Percentiles rank a stretch among this genome's conserved stretches.
phyloP scores from a whole-genome alignment of 345 rosid genomes.

The Populus deltoides region DNA sequence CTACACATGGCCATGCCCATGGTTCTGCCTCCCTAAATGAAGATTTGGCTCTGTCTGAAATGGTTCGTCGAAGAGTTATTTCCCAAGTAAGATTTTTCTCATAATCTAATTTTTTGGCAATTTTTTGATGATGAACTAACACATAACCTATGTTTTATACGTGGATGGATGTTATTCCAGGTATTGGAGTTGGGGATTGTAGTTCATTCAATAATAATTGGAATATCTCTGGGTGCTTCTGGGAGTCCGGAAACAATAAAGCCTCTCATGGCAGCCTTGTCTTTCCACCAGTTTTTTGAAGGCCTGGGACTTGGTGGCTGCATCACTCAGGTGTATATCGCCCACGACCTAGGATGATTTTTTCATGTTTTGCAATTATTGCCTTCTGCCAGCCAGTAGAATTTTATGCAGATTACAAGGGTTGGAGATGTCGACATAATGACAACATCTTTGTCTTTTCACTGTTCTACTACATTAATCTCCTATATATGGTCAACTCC shows the following conservation, averaged over 20 bases:
- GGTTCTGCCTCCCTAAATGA: conserved; percentile 37
- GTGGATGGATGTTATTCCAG: conserved; percentile 16
- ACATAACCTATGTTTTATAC: background rate
- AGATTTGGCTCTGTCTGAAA: conserved; percentile 19
- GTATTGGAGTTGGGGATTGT: conserved; percentile 71
- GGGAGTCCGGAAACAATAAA: conserved; percentile 44
- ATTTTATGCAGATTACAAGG: background rate
- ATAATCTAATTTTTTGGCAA: background rate
- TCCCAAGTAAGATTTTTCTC: conserved; percentile 38
- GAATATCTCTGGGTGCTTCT: conserved; percentile 65
- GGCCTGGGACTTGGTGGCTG: conserved; percentile 86
- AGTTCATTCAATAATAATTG: conserved; percentile 70
- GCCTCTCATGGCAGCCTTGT: conserved; percentile 63
- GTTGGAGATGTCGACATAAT: conserved; percentile 23
- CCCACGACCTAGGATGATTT: background rate
- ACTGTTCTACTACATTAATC: background rate
- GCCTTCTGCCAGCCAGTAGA: background rate
- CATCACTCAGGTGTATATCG: conserved; percentile 45
- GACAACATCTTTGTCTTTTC: conserved; percentile 15
- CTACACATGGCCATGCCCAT: conserved; percentile 63
- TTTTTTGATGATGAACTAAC: background rate
- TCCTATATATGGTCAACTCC: background rate
- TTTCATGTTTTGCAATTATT: background rate
- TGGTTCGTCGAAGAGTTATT: conserved; percentile 45
- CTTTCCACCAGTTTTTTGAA: conserved; percentile 78